Conservation (phyloP, 345 rosid genomes). For the Eucalyptus lansdowneana region DNA sequence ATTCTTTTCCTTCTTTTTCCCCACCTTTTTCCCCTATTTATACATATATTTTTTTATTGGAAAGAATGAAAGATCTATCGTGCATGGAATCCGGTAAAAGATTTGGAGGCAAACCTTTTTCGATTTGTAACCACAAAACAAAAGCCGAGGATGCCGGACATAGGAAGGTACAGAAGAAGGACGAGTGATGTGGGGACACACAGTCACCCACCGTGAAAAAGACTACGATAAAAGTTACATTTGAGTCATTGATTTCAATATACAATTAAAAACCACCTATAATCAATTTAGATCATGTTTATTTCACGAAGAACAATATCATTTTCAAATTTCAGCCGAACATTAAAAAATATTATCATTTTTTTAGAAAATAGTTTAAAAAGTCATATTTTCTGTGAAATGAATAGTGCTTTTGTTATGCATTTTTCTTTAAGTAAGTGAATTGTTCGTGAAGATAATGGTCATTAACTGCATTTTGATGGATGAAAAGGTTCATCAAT, state of each 20-base stretch:
- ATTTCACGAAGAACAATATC: too few relatives aligned
- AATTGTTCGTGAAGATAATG: background rate
- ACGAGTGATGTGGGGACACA: background rate
- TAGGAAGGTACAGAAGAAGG: background rate
- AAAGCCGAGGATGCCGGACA: background rate
- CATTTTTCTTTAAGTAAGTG: background rate
- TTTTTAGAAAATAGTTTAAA: accelerated
- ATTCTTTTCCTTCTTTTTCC: background rate
- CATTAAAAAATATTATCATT: accelerated
- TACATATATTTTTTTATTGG: background rate
- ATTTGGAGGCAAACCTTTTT: background rate
- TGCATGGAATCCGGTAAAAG: background rate
- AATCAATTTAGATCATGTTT: background rate
- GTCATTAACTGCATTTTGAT: background rate
- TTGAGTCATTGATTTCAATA: background rate
- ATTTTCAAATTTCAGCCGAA: too few relatives aligned
- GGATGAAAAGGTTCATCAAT: background rate
- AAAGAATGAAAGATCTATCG: background rate
- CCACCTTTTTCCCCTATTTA: background rate
- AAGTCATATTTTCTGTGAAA: accelerated
- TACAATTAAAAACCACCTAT: background rate
- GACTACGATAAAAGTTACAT: background rate
- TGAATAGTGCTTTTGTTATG: accelerated
- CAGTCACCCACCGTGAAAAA: background rate
- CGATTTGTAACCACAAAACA: background rate